Evolutionary conservation across 2,329 filamentous ascomycete genomes (phyloP).

Genomic region (Colletotrichum gloeosporioides): DNA sequence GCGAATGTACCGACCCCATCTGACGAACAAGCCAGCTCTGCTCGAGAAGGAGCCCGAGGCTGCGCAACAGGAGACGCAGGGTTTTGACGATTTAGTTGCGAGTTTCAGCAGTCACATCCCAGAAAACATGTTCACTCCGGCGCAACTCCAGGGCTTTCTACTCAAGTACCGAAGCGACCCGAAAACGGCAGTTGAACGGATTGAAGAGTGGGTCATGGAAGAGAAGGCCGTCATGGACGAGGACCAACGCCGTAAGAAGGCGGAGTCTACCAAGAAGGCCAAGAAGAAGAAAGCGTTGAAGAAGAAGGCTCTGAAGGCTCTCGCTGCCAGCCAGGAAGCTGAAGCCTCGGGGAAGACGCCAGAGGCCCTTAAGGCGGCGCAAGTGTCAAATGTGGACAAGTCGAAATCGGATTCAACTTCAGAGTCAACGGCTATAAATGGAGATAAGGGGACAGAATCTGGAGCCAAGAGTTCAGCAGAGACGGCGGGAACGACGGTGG

Average conservation of each 20-base stretch:
- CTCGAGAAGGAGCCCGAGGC: neutral
- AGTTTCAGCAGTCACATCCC: constrained; percentile 1
- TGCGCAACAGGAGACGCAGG: too few species aligned
- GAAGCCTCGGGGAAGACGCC: neutral
- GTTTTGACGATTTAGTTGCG: neutral
- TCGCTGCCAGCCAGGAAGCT: neutral
- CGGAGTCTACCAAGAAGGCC: neutral
- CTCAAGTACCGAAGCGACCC: constrained; percentile 3
- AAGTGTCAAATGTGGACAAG: neutral
- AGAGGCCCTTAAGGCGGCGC: neutral
- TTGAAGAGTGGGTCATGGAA: neutral
- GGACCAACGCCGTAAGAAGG: neutral
- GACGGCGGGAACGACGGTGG: neutral
- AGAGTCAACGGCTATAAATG: neutral
- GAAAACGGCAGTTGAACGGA: neutral
- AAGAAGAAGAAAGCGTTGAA: constrained; percentile 3
- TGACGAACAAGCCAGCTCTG: neutral
- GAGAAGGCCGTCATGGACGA: constrained; percentile 12
- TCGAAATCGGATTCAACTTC: accelerated
- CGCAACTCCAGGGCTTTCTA: constrained; percentile 12
- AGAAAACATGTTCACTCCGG: constrained; percentile 8
- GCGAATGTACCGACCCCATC: constrained; percentile 8
- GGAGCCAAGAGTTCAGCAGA: neutral
- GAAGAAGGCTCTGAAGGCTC: neutral
- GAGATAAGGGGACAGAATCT: neutral